Base-by-base conservation (phyloP, 129 eudicot species). In the Erigeron canadensis region DNA sequence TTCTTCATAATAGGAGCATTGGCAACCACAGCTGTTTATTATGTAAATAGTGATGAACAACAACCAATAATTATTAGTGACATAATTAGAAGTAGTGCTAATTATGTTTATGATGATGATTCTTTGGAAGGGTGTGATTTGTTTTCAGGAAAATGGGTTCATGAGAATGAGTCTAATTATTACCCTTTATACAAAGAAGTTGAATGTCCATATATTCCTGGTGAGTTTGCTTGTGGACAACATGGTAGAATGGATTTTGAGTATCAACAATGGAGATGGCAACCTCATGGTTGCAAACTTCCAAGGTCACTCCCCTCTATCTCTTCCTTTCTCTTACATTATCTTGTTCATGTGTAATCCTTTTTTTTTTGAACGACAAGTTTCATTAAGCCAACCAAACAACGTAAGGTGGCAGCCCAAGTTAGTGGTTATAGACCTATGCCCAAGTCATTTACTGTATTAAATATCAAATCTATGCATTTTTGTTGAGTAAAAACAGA, bases 181-280 rank as follows among this genome's bases (percentile, higher is more conserved):
- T 84, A 84, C 59, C 94, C 94, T 17, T 34, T 87, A 19, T 87
- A 87, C 43, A 77, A 55, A 69, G 94, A 87, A 67, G 51, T 66
- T 0, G 71, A 87, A 0, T 87, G 94, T 47, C 76, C 83, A 1
- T 84, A 77, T 65, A 80, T 87, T 72, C 77, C 85, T 6, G 87
- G 83, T 58, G 87, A 87, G 71, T 78, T 84, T 69, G 80, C 94
- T 71, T 87, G 94, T 58, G 70, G 63, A 4, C 73, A 82, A 53
- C 74, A 77, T 64, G 94, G 89, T 4, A 84, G 94, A 44, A 75
- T 50, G 47, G 87, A 87, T 65, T 56, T 46, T 16, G 59, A 34
- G 21, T 87, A 82, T 79, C 94, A 80, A 55, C 75, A 87, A 48
- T 87, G 94, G 94, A 75, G 89, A 69, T 87, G 94, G 94, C 84